These are phyloP conservation scores for Plectosphaerella cucumerina DNA, from an alignment of 2,329 filamentous ascomycete genomes.

Conservation along the genomic window DNA sequence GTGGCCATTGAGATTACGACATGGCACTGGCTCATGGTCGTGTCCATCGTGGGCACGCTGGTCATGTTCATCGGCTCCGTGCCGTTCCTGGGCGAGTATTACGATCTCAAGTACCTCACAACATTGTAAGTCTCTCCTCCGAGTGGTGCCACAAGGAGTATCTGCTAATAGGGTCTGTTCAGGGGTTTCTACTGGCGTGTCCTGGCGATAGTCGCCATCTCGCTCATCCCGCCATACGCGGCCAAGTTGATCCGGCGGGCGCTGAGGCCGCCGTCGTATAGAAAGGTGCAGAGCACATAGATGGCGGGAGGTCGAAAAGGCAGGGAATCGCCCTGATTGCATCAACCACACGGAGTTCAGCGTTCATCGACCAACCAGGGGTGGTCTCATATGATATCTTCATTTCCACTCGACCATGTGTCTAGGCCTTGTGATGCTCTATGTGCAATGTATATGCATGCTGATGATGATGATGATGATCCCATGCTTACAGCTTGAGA, in stretches of 20 bases:
- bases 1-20: conserved; percentile 95
- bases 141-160: background rate
- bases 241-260: conserved; percentile 80
- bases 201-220: conserved; percentile 71
- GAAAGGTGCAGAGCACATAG: conserved; percentile 77
- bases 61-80: conserved; percentile 75
- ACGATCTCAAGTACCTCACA: conserved; percentile 75
- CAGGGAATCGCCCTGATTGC: background rate
- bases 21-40: conserved; percentile 92
- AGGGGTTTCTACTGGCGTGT: conserved; percentile 89
- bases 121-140: conserved; percentile 47
- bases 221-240: conserved; percentile 80
- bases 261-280: conserved; percentile 88
- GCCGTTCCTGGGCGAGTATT: conserved; percentile 86
- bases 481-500: conserved; percentile 40
- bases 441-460: conserved; percentile 3
- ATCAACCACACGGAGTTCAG: conserved; percentile 1
- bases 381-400: background rate
- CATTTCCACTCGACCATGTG: conserved; percentile 17
- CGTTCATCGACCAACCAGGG: background rate
- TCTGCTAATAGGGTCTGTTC: conserved; percentile 12
- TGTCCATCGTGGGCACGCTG: conserved; percentile 77
- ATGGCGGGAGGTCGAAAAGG: background rate
- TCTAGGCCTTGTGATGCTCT: conserved; percentile 6
- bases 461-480: background rate